These are phyloP conservation scores for Thelonectria rubi DNA, from an alignment of 2,329 filamentous ascomycete species.

Conservation along the genomic window DNA sequence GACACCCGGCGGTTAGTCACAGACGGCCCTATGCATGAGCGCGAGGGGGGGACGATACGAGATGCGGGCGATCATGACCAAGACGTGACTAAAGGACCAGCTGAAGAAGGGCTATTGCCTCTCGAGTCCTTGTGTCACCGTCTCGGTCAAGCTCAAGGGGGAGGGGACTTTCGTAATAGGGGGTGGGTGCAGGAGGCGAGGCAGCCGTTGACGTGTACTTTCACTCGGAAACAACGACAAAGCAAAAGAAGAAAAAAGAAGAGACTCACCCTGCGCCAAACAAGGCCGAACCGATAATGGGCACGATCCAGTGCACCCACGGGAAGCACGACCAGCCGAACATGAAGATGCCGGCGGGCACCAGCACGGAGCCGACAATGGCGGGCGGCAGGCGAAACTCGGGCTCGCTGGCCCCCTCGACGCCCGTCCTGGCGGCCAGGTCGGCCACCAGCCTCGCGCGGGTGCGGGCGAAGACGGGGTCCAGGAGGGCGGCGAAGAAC, in stretches of 20 bases:
- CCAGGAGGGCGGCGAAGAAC: slow-evolving; percentile 67
- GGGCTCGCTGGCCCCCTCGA: slow-evolving; percentile 74
- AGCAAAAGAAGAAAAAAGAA: not conserved
- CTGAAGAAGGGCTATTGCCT: slow-evolving; percentile 14
- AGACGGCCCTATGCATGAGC: slow-evolving; percentile 24
- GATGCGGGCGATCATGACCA: slow-evolving; percentile 43
- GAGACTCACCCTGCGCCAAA: slow-evolving; percentile 74
- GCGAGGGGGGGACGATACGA: slow-evolving; percentile 31
- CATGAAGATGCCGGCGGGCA: slow-evolving; percentile 84
- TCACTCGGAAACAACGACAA: not conserved
- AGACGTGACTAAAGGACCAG: slow-evolving; percentile 44
- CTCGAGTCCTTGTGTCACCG: slow-evolving; percentile 7
- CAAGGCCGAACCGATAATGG: slow-evolving; percentile 75
- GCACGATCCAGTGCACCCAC: slow-evolving; percentile 78
- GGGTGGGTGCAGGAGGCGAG: too few species aligned
- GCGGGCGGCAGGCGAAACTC: slow-evolving; percentile 85
- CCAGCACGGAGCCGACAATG: slow-evolving; percentile 77
- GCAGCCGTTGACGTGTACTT: not conserved
- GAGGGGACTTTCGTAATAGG: too few species aligned
- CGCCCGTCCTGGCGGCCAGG: slow-evolving; percentile 60
- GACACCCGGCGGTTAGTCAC: slow-evolving; percentile 41
- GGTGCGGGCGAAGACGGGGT: slow-evolving; percentile 72
- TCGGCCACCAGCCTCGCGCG: slow-evolving; percentile 66
- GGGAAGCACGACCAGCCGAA: slow-evolving; percentile 87
- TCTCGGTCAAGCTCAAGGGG: slow-evolving; percentile 11